Base-by-base conservation (phyloP, 2,329 filamentous ascomycete species). In the Diaporthe vexans region DNA sequence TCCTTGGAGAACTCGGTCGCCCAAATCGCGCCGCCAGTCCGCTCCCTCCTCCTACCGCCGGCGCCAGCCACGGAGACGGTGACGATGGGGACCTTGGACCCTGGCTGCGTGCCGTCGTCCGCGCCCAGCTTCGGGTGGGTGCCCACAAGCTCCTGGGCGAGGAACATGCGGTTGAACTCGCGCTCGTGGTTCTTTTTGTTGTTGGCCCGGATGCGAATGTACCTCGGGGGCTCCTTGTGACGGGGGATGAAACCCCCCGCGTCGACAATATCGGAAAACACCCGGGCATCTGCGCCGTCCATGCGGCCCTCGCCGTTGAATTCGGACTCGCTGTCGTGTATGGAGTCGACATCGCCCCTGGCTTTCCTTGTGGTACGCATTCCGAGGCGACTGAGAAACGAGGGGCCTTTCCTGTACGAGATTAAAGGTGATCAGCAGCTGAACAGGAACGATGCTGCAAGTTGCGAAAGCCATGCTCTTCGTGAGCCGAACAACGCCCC, bases 1-100 rank as follows among this genome's bases (percentile, higher is more conserved):
- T 98, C 96, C 75, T 93, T 93, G 80, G 96, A 98, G 80, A 98
- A 98, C 79, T 97, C 94, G 76, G 94, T 91, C 0, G 96, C 93
- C 97, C 97, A 99, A 46, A 98, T 92, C 0, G 97, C 95, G 75
- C 94, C 90, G 51, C 87, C 87, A 10, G 85, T 85, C 56, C 84
- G 83, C 4, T 84, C 76, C 46, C 85, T 81, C 76, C 83, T 85
- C 74, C 83, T 85, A 59, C 84, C 84, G 17, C 84, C 81, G 19
- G 82, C 81, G 37, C 78, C 77, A 6, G 81, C 78, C 6, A 80
- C 79, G 17, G 79, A 79, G 19, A 82, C 77, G 0, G 79, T 80
- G 8, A 81, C 78, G 9, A 78, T 73, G 13, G 78, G 79, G 1
- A 80, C 77, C 7, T 76, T 76, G 11, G 76, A 68, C 29, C 76